phyloP scores from a whole-genome alignment of 179 eudicot genomes.

The Drosera spatulata region DNA sequence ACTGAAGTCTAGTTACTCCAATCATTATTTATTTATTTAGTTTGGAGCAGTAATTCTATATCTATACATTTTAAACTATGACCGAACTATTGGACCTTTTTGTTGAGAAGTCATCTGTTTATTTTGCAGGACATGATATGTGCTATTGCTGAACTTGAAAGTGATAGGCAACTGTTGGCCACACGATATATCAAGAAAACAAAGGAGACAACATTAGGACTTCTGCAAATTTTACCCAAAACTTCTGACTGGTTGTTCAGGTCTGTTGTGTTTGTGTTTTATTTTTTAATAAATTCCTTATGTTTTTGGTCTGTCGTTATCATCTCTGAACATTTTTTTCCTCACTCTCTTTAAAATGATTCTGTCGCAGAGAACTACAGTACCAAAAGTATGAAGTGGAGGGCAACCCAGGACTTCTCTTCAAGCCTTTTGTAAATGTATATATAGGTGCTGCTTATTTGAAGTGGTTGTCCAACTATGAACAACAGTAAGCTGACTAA shows the following conservation, averaged over 20 bases:
- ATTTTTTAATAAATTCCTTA: background rate
- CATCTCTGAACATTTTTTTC: background rate
- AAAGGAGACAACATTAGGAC: constrained; percentile 44
- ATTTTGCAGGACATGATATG: constrained; percentile 56
- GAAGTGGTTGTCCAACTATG: constrained; percentile 49
- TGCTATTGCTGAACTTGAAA: constrained; percentile 70
- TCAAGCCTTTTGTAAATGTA: constrained; percentile 63
- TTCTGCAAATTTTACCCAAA: constrained; percentile 60
- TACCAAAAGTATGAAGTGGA: constrained; percentile 32
- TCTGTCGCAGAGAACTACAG: constrained; percentile 37
- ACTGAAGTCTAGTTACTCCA: too few species aligned
- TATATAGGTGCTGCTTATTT: constrained; percentile 70
- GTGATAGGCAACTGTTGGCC: constrained; percentile 44
- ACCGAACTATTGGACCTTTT: too few species aligned
- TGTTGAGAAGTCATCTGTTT: background rate
- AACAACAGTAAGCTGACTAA: constrained; percentile 29
- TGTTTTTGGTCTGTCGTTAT: background rate
- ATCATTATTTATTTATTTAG: too few species aligned
- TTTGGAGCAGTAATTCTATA: too few species aligned
- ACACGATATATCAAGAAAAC: constrained; percentile 35
- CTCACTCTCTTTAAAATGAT: background rate
- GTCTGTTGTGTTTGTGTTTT: constrained; percentile 11
- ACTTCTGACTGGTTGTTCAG: constrained; percentile 52
- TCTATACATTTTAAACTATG: too few species aligned
- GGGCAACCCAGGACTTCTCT: constrained; percentile 29